Base-by-base conservation (phyloP, 2,329 filamentous ascomycete genomes). In the Corinectria fuckeliana region DNA sequence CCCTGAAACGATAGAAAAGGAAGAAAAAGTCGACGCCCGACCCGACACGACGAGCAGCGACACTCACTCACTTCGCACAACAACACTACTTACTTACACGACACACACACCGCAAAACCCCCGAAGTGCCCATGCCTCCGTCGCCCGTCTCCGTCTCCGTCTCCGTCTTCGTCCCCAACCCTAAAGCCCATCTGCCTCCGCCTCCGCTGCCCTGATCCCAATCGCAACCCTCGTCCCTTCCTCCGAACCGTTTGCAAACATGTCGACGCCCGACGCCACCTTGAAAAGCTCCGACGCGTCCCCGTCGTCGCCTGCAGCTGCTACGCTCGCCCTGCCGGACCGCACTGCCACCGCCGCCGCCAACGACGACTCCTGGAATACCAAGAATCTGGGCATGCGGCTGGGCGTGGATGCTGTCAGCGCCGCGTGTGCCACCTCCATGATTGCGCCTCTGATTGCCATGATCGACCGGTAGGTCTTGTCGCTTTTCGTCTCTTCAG, bases 371-470 rank as follows among this genome's bases (percentile, higher is more conserved):
- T 48, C 62, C 76, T 94, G 91, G 90, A 96, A 96, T 75, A 93
- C 91, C 21, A 85, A 86, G 64, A 89, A 91, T 67, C 76, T 96
- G 55, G 84, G 84, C 13, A 75, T 83, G 65, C 84, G 92, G 51
- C 72, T 96, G 11, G 85, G 82, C 41, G 85, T 87, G 14, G 92
- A 97, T 78, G 76, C 85, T 20, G 75, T 85, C 42, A 88, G 89
- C 69, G 93, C 92, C 1, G 83, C 85, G 2, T 84, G 85, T 44
- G 91, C 93, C 10, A 92, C 90, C 2, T 85, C 84, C 6, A 79
- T 95, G 61, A 90, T 97, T 47, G 92, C 93, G 54, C 93, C 93
- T 1, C 74, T 96, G 36, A 94, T 97, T 63, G 91, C 90, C 34
- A 89, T 95, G 65, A 95, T 97, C 76, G 93, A 97, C 76, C 87